These are phyloP conservation scores for Xerophyta viscosa DNA, from an alignment of 106 monocot genomes.

Conservation along the genomic window DNA sequence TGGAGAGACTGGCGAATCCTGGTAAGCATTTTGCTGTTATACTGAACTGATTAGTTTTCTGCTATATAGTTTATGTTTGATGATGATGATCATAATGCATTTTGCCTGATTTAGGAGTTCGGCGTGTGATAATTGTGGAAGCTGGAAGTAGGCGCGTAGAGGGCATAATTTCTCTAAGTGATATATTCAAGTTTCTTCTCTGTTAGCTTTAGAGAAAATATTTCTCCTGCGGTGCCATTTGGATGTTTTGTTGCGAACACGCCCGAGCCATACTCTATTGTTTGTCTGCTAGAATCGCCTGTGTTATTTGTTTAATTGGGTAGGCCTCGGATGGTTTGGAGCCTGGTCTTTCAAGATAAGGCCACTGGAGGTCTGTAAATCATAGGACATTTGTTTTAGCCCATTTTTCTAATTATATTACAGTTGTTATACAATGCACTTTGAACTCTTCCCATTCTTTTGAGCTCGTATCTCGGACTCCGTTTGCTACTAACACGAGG, in stretches of 20 bases:
- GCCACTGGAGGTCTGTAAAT: slow-evolving; percentile 38
- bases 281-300: slow-evolving; percentile 16
- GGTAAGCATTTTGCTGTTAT: slow-evolving; percentile 24
- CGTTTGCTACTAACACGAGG: neutral
- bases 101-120: slow-evolving; percentile 33
- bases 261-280: neutral
- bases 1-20: slow-evolving; percentile 82
- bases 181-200: slow-evolving; percentile 61
- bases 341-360: slow-evolving; percentile 24
- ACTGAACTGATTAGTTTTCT: neutral
- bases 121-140: slow-evolving; percentile 59
- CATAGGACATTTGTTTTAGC: slow-evolving; percentile 17
- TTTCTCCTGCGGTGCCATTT: neutral
- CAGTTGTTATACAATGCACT: neutral
- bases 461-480: neutral
- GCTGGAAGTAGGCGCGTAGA: slow-evolving; percentile 64
- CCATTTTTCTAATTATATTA: slow-evolving; percentile 2
- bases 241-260: neutral
- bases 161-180: slow-evolving; percentile 60
- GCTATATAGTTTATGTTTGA: neutral
- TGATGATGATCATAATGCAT: too few species aligned
- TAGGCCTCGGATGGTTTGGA: slow-evolving; percentile 27
- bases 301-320: slow-evolving; percentile 10
- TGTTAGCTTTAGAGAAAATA: slow-evolving; percentile 6
- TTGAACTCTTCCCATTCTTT: neutral